Evolutionary conservation across 805 yeast species (phyloP).

Genomic region (Priceomyces haplophilus): DNA sequence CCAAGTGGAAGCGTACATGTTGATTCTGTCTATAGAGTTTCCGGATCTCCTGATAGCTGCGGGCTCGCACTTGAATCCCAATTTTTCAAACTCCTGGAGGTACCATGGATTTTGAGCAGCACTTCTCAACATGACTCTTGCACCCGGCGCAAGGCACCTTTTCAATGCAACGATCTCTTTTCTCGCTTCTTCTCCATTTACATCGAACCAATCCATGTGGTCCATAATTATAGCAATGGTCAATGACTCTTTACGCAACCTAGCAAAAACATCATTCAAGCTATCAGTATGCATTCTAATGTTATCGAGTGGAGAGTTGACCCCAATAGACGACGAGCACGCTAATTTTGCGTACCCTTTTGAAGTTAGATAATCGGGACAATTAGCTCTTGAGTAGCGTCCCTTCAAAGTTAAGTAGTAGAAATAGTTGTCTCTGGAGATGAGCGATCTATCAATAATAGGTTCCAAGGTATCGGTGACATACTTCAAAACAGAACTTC

Average conservation of each 20-base stretch:
- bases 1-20: conserved; percentile 91
- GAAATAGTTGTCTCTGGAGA: conserved; percentile 73
- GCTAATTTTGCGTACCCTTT: conserved; percentile 53
- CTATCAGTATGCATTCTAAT: conserved; percentile 79
- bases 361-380: conserved; percentile 72
- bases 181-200: conserved; percentile 58
- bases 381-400: conserved; percentile 55
- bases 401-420: conserved; percentile 69
- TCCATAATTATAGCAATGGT: conserved; percentile 84
- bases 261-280: conserved; percentile 68
- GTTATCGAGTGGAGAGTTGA: conserved; percentile 56
- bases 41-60: conserved; percentile 68
- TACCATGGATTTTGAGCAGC: conserved; percentile 80
- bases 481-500: conserved; percentile 64
- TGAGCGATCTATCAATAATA: conserved; percentile 56
- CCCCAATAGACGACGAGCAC: conserved; percentile 22
- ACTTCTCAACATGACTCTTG: conserved; percentile 73
- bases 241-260: conserved; percentile 59
- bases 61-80: conserved; percentile 66
- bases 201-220: conserved; percentile 90
- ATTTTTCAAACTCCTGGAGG: conserved; percentile 59
- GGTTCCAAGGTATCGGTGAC: conserved; percentile 80
- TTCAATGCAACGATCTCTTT: conserved; percentile 64
- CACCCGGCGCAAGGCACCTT: conserved; percentile 61
- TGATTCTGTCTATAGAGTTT: conserved; percentile 69